Conservation (phyloP, 129 eudicot genomes). For the Chrysanthemum lavandulifolium region DNA sequence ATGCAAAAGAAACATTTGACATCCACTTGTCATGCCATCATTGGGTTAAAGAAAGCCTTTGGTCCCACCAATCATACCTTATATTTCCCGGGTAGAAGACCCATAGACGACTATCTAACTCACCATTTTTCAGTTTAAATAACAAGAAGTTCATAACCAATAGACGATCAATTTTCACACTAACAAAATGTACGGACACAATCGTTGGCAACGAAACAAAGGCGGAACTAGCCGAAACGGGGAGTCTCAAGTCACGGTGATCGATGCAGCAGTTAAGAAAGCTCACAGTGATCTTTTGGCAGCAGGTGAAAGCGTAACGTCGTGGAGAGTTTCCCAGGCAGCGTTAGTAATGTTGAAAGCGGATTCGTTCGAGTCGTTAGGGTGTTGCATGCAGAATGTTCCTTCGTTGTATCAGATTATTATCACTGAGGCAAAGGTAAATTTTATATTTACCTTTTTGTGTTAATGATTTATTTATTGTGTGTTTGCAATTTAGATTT, state of each 20-base stretch:
- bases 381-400: slow-evolving; percentile 65
- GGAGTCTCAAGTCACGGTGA: slow-evolving; percentile 30
- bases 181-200: slow-evolving; percentile 19
- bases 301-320: slow-evolving; percentile 54
- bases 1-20: no score
- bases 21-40: no score
- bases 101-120: slow-evolving; percentile 11
- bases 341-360: slow-evolving; percentile 57
- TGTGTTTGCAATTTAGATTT: not conserved
- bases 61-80: not conserved
- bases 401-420: slow-evolving; percentile 61
- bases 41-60: no score
- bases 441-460: not conserved
- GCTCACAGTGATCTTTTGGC: slow-evolving; percentile 57
- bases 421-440: slow-evolving; percentile 77
- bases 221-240: slow-evolving; percentile 11
- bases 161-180: not conserved
- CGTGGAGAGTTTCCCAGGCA: slow-evolving; percentile 71
- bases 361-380: slow-evolving; percentile 71
- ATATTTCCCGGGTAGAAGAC: slow-evolving; percentile 13
- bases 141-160: not conserved
- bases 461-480: not conserved
- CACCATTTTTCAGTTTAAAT: not conserved
- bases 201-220: not conserved
- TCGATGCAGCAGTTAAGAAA: slow-evolving; percentile 54